These are phyloP conservation scores for Agrocybe chaxingu DNA, from an alignment of 768 basidiomycete species.

Conservation along the genomic window DNA sequence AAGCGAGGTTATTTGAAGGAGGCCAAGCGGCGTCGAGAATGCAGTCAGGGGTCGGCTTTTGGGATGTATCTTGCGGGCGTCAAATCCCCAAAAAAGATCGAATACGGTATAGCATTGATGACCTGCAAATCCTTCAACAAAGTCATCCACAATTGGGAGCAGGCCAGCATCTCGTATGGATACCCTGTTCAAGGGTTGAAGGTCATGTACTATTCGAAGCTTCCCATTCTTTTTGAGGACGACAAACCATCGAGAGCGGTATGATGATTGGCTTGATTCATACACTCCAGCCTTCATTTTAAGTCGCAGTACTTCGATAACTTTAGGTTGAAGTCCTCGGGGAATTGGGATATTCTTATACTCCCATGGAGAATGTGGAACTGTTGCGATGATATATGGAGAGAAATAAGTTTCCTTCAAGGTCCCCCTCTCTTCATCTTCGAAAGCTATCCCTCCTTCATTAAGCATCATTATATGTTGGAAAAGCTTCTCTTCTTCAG, in stretches of 20 bases:
- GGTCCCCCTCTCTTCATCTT: constrained; percentile 10
- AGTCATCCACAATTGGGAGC: constrained; percentile 18
- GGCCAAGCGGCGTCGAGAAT: too few relatives aligned
- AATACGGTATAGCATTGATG: too few relatives aligned
- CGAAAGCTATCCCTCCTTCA: constrained; percentile 9
- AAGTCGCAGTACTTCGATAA: constrained; percentile 20
- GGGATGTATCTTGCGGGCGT: constrained; percentile 20
- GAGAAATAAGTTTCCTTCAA: constrained; percentile 18
- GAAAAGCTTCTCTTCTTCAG: constrained; percentile 27
- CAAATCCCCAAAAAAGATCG: constrained; percentile 25
- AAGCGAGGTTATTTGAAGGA: too few relatives aligned
- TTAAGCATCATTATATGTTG: constrained; percentile 30
- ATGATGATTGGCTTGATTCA: too few relatives aligned
- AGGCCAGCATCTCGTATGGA: constrained; percentile 23
- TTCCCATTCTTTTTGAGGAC: background rate
- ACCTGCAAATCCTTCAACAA: too few relatives aligned
- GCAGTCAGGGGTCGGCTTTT: too few relatives aligned
- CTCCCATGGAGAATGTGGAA: constrained; percentile 27
- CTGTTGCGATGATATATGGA: constrained; percentile 17
- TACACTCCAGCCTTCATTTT: too few relatives aligned
- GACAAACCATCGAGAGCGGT: too few relatives aligned
- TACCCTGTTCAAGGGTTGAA: constrained; percentile 25
- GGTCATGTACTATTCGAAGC: constrained; percentile 25
- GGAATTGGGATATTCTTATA: constrained; percentile 27
- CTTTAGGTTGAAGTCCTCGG: constrained; percentile 22